These are phyloP conservation scores for Galerina sulciceps DNA, from an alignment of 768 basidiomycete species.

Conservation along the genomic window DNA sequence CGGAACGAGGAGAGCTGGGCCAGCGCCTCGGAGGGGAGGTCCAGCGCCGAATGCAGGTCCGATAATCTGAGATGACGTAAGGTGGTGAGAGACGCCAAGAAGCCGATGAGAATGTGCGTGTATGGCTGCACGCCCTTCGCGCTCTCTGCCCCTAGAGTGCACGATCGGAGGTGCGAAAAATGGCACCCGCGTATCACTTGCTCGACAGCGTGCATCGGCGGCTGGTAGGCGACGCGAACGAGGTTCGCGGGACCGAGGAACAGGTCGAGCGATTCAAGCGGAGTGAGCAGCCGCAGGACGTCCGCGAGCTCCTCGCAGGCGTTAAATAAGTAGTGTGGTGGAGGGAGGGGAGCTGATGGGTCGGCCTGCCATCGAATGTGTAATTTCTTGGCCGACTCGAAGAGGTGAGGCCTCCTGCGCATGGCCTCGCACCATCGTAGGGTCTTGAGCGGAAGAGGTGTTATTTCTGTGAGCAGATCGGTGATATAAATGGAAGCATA, in stretches of 20 bases:
- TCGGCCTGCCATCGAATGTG: conserved; percentile 60
- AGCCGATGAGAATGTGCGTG: conserved; percentile 40
- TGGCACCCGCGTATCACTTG: conserved; percentile 41
- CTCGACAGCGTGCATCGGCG: conserved; percentile 48
- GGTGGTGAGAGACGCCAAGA: conserved; percentile 44
- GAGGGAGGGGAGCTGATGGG: conserved; percentile 26
- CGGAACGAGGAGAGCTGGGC: conserved; percentile 59
- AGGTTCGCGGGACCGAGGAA: conserved; percentile 51
- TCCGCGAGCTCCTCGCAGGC: conserved; percentile 45
- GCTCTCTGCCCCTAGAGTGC: conserved; percentile 51
- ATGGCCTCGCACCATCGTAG: conserved; percentile 58
- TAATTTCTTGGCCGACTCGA: conserved; percentile 47
- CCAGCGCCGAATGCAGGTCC: conserved; percentile 47
- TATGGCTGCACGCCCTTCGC: conserved; percentile 46
- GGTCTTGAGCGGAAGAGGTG: conserved; percentile 46
- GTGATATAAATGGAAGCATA: conserved; percentile 55
- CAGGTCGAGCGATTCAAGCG: conserved; percentile 60
- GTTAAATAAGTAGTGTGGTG: conserved; percentile 34
- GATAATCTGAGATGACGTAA: conserved; percentile 51
- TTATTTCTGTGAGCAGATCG: conserved; percentile 47
- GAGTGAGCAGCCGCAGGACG: conserved; percentile 37
- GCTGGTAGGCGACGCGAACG: background rate
- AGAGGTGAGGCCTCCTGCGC: conserved; percentile 46
- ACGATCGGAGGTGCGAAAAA: conserved; percentile 44
- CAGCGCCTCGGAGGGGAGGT: conserved; percentile 46